Percentiles rank a stretch among this genome's conserved stretches.
Conservation (phyloP, 192 early-diverging fungal genomes). For the Umbelopsis isabellina region DNA sequence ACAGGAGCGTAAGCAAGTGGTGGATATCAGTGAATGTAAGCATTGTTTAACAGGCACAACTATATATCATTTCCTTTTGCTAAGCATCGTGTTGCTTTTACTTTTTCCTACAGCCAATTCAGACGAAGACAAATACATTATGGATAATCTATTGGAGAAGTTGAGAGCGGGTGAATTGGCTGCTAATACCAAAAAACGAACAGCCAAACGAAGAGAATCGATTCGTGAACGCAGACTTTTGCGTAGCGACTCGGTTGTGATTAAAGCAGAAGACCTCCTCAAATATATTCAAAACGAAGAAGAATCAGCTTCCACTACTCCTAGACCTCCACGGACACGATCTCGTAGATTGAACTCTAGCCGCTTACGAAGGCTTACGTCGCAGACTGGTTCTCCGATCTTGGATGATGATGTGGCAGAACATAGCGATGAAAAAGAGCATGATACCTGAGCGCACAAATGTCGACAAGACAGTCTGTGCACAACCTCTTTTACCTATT, state of each 20-base stretch:
- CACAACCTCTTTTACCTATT: no score
- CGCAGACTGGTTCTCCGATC: slow-evolving; percentile 9
- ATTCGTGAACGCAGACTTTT: slow-evolving; percentile 33
- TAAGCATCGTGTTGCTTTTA: no score
- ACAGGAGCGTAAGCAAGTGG: slow-evolving; percentile 18
- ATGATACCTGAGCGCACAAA: background rate
- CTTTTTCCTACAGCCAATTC: slow-evolving; percentile 7
- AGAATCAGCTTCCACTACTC: slow-evolving; percentile 15
- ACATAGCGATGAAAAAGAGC: slow-evolving; percentile 10
- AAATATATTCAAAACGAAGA: slow-evolving; percentile 48
- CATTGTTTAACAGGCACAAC: background rate
- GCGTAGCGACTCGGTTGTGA: slow-evolving; percentile 37
- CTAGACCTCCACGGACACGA: slow-evolving; percentile 18
- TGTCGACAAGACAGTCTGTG: background rate
- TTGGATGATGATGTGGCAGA: slow-evolving; percentile 28
- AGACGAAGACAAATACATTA: slow-evolving; percentile 72
- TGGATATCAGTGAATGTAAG: slow-evolving; percentile 24
- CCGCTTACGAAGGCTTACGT: slow-evolving; percentile 29
- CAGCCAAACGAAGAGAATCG: slow-evolving; percentile 18
- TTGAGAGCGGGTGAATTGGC: slow-evolving; percentile 71
- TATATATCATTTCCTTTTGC: no score
- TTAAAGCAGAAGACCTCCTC: slow-evolving; percentile 47
- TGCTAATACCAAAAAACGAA: slow-evolving; percentile 35
- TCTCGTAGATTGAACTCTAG: slow-evolving; percentile 32
- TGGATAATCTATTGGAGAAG: slow-evolving; percentile 76